These are phyloP conservation scores for Nadsonia commutata DNA, from an alignment of 1,139 yeast species.

Conservation along the genomic window DNA sequence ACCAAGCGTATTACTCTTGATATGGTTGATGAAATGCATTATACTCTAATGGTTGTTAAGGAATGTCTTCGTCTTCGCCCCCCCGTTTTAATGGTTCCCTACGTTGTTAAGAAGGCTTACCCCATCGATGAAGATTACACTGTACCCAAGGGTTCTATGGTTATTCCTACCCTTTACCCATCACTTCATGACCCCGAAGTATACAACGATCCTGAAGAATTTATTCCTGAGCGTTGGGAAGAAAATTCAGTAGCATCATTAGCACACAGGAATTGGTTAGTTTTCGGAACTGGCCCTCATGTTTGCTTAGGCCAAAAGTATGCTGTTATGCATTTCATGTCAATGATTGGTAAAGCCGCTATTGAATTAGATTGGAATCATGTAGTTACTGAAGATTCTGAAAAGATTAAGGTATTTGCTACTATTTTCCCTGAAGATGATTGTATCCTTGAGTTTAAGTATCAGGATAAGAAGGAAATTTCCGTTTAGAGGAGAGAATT, in stretches of 20 bases:
- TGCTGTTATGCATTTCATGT: slow-evolving; percentile 79
- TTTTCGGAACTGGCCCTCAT: slow-evolving; percentile 94
- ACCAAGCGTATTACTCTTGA: slow-evolving; percentile 45
- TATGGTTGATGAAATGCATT: slow-evolving; percentile 70
- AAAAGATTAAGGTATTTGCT: slow-evolving; percentile 89
- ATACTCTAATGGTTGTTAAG: slow-evolving; percentile 79
- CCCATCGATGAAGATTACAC: slow-evolving; percentile 73
- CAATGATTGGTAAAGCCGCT: slow-evolving; percentile 78
- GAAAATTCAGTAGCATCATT: slow-evolving; percentile 40
- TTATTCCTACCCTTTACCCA: slow-evolving; percentile 89
- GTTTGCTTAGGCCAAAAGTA: slow-evolving; percentile 90
- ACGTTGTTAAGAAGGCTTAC: slow-evolving; percentile 72
- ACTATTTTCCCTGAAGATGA: slow-evolving; percentile 97
- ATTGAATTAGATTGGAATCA: slow-evolving; percentile 71
- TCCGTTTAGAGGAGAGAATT: no score
- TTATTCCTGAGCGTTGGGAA: slow-evolving; percentile 93
- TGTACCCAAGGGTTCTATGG: slow-evolving; percentile 94
- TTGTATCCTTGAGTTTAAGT: slow-evolving; percentile 58
- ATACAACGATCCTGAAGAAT: slow-evolving; percentile 83
- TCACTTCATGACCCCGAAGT: slow-evolving; percentile 95
- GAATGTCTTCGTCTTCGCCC: slow-evolving; percentile 92
- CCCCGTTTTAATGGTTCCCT: slow-evolving; percentile 96
- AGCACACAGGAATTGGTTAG: slow-evolving; percentile 83
- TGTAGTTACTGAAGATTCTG: slow-evolving; percentile 67
- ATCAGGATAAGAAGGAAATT: slow-evolving; percentile 15